These are phyloP conservation scores for Cutaneotrichosporon spelunceum DNA, from an alignment of 1,284 basidiomycete genomes.

Conservation along the genomic window DNA sequence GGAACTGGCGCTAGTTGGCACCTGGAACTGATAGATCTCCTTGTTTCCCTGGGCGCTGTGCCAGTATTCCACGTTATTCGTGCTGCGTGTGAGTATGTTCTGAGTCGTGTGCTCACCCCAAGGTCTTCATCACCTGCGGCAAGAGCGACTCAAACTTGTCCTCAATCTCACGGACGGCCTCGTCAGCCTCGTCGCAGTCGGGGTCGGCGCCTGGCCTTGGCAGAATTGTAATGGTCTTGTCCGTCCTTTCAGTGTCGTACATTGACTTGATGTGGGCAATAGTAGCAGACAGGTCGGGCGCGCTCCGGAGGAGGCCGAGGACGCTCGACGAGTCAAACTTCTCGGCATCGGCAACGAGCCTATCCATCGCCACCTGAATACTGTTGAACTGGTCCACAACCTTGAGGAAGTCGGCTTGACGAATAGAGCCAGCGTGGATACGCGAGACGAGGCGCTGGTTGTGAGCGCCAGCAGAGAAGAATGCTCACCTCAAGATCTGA, in stretches of 20 bases:
- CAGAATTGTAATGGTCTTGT: slow-evolving; percentile 55
- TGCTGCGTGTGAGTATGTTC: slow-evolving; percentile 44
- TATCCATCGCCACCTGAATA: slow-evolving; percentile 64
- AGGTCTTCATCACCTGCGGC: slow-evolving; percentile 59
- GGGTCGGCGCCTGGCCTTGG: slow-evolving; percentile 79
- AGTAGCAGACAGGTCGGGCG: slow-evolving; percentile 64
- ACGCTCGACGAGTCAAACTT: slow-evolving; percentile 73
- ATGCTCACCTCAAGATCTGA: slow-evolving; percentile 72
- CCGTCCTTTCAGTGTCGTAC: slow-evolving; percentile 65
- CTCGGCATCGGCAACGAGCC: slow-evolving; percentile 65
- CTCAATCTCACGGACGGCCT: slow-evolving; percentile 68
- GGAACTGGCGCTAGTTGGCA: slow-evolving; percentile 59
- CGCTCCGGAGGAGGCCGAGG: slow-evolving; percentile 67
- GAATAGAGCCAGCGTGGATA: slow-evolving; percentile 85
- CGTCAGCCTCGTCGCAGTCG: slow-evolving; percentile 70
- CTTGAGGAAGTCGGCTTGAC: slow-evolving; percentile 77
- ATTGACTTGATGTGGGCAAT: slow-evolving; percentile 70
- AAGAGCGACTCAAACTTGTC: slow-evolving; percentile 65
- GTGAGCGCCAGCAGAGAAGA: background rate
- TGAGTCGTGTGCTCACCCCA: background rate
- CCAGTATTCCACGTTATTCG: slow-evolving; percentile 67
- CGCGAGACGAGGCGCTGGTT: slow-evolving; percentile 74
- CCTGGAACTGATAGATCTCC: slow-evolving; percentile 86
- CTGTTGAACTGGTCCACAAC: slow-evolving; percentile 75
- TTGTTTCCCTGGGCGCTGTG: slow-evolving; percentile 79